Evolutionary conservation across 2,329 filamentous ascomycete species (phyloP).

Genomic region (Apiospora pterosperma): DNA sequence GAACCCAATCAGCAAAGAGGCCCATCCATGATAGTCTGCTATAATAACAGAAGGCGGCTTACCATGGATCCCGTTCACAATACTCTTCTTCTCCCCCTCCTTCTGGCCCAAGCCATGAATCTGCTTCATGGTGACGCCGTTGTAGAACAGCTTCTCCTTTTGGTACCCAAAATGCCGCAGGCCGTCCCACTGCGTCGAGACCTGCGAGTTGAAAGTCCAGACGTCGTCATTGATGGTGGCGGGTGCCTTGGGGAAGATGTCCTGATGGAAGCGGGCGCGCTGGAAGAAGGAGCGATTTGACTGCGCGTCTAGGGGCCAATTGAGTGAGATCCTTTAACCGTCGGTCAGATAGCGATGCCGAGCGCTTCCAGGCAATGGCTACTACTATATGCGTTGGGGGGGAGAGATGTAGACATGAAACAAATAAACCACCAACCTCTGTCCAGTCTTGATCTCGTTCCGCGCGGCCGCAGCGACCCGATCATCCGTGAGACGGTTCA

Average conservation of each 20-base stretch:
- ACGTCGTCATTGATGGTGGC: constrained; percentile 57
- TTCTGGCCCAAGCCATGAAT: constrained; percentile 30
- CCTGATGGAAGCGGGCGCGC: constrained; percentile 51
- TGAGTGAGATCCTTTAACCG: constrained; percentile 48
- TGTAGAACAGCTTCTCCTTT: constrained; percentile 6
- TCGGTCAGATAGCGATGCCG: not conserved
- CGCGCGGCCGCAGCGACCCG: constrained; percentile 38
- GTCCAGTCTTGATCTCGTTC: constrained; percentile 52
- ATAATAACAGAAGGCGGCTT: constrained; percentile 33
- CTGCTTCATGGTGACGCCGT: constrained; percentile 34
- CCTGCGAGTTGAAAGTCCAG: constrained; percentile 31
- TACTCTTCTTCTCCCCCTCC: constrained; percentile 23
- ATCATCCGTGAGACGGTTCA: constrained; percentile 4
- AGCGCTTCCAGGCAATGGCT: no score
- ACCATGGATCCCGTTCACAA: constrained; percentile 28
- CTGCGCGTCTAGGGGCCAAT: constrained; percentile 57
- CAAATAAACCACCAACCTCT: constrained; percentile 33
- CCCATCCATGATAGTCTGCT: not conserved
- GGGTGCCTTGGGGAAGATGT: constrained; percentile 48
- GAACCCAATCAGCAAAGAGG: not conserved
- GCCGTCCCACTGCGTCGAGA: constrained; percentile 14
- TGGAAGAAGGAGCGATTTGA: constrained; percentile 50
- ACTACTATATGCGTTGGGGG: no score
- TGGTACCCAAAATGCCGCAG: constrained; percentile 8
- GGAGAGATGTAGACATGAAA: no score